A percentile compares a stretch with the other conserved stretches of the same genome.
These are phyloP conservation scores for Protomyces gravidus DNA, from an alignment of 1,139 yeast species.

Conservation along the genomic window DNA sequence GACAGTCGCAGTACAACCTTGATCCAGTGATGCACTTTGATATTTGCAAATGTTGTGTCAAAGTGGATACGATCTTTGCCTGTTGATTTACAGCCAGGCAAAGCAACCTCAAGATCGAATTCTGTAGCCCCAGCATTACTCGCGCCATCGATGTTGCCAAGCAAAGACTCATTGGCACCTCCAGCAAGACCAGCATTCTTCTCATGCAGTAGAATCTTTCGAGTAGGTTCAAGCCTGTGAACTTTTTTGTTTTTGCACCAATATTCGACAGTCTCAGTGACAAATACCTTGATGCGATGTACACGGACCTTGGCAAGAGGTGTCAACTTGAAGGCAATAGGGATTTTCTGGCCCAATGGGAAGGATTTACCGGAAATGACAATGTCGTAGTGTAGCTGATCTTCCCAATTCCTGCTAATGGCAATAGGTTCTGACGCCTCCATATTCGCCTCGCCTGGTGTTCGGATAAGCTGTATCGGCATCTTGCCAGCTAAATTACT, in stretches of 20 bases:
- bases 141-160: constrained; percentile 43
- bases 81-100: constrained; percentile 56
- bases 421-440: constrained; percentile 94
- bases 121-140: constrained; percentile 45
- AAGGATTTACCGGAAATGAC: constrained; percentile 82
- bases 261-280: constrained; percentile 86
- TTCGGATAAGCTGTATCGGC: constrained; percentile 65
- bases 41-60: constrained; percentile 70
- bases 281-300: constrained; percentile 76
- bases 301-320: constrained; percentile 84
- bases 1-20: constrained; percentile 78
- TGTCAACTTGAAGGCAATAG: constrained; percentile 74
- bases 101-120: constrained; percentile 74
- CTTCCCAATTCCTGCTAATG: constrained; percentile 78
- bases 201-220: constrained; percentile 72
- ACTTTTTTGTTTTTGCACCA: constrained; percentile 80
- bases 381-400: constrained; percentile 80
- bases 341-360: constrained; percentile 74
- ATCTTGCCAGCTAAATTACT: constrained; percentile 61
- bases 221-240: constrained; percentile 84
- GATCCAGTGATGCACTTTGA: constrained; percentile 90
- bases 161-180: constrained; percentile 37
- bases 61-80: constrained; percentile 58
- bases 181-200: constrained; percentile 42
- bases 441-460: constrained; percentile 69